phyloP scores from a whole-genome alignment of 805 yeast genomes.

The Scheffersomyces spartinae region DNA sequence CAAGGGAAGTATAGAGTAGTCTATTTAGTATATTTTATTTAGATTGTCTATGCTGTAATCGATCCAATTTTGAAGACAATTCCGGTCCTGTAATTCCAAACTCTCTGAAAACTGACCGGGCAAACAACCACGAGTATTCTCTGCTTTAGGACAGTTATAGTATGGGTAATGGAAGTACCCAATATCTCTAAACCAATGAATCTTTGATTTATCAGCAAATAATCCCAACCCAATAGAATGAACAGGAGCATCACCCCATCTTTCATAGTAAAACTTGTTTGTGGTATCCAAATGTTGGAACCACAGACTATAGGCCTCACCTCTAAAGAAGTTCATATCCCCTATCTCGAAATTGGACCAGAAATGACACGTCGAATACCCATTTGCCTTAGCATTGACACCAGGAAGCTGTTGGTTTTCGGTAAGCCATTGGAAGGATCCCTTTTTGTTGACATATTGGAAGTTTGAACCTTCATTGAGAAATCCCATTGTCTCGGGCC shows the following conservation, averaged over 20 bases:
- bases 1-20: conserved; percentile 36
- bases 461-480: conserved; percentile 45
- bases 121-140: conserved; percentile 33
- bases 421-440: conserved; percentile 41
- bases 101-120: conserved; percentile 45
- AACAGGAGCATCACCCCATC: conserved; percentile 95
- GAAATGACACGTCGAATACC: conserved; percentile 68
- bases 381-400: conserved; percentile 26
- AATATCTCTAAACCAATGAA: conserved; percentile 84
- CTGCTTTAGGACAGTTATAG: conserved; percentile 57
- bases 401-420: conserved; percentile 41
- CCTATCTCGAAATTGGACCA: conserved; percentile 88
- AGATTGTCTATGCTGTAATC: too few relatives aligned
- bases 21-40: conserved; percentile 1
- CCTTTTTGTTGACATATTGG: conserved; percentile 35
- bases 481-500: conserved; percentile 63
- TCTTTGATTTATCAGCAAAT: conserved; percentile 53
- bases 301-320: conserved; percentile 56
- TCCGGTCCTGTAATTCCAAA: conserved; percentile 46
- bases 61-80: conserved; percentile 72
- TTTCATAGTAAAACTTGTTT: conserved; percentile 80
- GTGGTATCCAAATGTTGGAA: conserved; percentile 49
- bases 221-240: conserved; percentile 65
- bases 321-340: conserved; percentile 69
- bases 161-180: conserved; percentile 73